Base-by-base conservation (phyloP, 2,329 filamentous ascomycete genomes). In the Rhynchosporium graminicola region DNA sequence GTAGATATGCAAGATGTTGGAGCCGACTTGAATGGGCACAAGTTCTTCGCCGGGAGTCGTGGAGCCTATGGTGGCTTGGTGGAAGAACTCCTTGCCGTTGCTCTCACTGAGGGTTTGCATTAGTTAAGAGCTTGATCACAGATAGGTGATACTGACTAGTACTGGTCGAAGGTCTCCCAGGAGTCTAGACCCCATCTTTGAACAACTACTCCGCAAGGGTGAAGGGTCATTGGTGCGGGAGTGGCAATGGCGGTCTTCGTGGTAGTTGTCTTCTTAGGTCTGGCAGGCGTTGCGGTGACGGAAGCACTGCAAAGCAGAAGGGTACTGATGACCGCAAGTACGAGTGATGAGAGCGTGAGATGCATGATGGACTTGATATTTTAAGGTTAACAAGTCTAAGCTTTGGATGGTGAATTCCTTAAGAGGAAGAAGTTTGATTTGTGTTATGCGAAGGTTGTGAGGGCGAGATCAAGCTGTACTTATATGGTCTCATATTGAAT, bases 131-230 rank as follows among this genome's bases (percentile, higher is more conserved):
- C 3, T 13, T 9, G 29, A 9, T 29, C 3, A 28, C 13, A 20
- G 42, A 33, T 9, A 38, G 38, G 46, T 15, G 20, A 36, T 15
- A 42, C 31, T 40, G 46, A 60, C 58, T 60, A 60, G 7, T 42
- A 28, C 3, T 36, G 33, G n/a, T 60, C 58, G 7, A 60, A 60
- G 5, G 40, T 50, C 20, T 54, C 48, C n/a, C 31, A 31, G 29
- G 48, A 60, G 29, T 60, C 40, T 12, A 45, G 58, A 20, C 58
- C 51, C 58, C 58, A 60, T 36, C 58, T 42, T 55, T 60, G 58
- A n/a, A 60, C 50, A 42, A 46, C 42, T 48, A 55, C 50, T 28
- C 47, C 26, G 31, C 58, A 60, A 10, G 36, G 26, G n/a, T 60
- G 58, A n/a, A 55, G 50, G 3, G 58, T 6, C 33, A 38, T 52